Conservation (phyloP, 805 yeast species). For the Ascoidea tarda region DNA sequence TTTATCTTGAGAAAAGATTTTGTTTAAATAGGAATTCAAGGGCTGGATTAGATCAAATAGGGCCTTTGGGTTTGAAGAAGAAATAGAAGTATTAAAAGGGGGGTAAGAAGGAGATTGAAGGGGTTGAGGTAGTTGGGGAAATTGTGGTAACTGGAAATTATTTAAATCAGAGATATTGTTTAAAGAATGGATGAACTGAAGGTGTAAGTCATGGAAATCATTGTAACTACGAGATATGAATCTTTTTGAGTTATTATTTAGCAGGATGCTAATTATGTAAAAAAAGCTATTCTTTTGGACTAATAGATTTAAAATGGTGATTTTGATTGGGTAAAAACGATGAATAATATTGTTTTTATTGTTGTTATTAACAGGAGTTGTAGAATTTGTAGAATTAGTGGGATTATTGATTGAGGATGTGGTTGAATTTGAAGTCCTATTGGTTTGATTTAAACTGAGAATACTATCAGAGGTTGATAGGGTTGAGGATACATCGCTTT, state of each 20-base stretch:
- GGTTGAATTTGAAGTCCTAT: slow-evolving; percentile 1
- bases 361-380: too few species aligned
- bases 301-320: slow-evolving; percentile 25
- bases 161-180: slow-evolving; percentile 3
- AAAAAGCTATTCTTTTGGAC: slow-evolving; percentile 30
- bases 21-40: slow-evolving; percentile 25
- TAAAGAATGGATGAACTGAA: slow-evolving; percentile 16
- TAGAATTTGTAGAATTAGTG: neutral
- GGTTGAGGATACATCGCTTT: neutral
- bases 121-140: neutral
- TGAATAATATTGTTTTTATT: neutral
- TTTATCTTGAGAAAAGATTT: slow-evolving; percentile 13
- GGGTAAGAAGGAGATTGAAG: slow-evolving; percentile 19
- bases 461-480: neutral
- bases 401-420: too few species aligned
- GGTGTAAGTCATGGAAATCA: slow-evolving; percentile 34
- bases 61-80: slow-evolving; percentile 14
- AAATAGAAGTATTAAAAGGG: slow-evolving; percentile 35
- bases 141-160: slow-evolving; percentile 4
- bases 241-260: slow-evolving; percentile 22
- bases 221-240: slow-evolving; percentile 34
- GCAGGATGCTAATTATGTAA: slow-evolving; percentile 31
- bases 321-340: slow-evolving; percentile 18
- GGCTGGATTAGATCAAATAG: slow-evolving; percentile 24
- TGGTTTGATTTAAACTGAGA: slow-evolving; percentile 1